These are phyloP conservation scores for Globisporangium apiculatum DNA, from an alignment of 352 stramenopile species.

Conservation along the genomic window DNA sequence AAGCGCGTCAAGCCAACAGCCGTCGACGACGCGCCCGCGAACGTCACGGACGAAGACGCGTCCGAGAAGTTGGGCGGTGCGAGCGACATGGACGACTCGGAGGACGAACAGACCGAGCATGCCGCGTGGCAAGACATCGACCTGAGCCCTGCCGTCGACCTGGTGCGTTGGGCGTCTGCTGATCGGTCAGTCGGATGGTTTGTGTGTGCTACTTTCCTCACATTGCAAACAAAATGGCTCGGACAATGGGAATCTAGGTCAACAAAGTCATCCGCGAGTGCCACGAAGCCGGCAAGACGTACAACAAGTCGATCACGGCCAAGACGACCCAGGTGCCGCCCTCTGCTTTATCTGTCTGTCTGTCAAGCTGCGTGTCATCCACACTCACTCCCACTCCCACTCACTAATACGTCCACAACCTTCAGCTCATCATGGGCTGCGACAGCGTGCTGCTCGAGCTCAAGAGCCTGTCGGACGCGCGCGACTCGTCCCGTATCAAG, in stretches of 20 bases:
- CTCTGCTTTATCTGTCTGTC: too few species aligned
- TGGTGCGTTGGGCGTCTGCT: constrained; percentile 26
- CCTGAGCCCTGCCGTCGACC: constrained; percentile 71
- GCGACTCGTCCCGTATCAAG: constrained; percentile 42
- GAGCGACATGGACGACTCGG: constrained; percentile 78
- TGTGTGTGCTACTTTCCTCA: background rate
- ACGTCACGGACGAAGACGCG: constrained; percentile 24
- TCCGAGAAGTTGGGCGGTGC: constrained; percentile 27
- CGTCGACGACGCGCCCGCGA: constrained; percentile 13
- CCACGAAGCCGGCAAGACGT: constrained; percentile 74
- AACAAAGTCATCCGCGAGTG: constrained; percentile 59
- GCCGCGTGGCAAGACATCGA: constrained; percentile 75
- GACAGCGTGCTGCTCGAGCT: constrained; percentile 69
- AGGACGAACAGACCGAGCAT: constrained; percentile 77
- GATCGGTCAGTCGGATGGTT: background rate
- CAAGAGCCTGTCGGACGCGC: constrained; percentile 57
- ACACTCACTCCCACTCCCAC: too few species aligned
- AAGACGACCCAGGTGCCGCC: constrained; percentile 46
- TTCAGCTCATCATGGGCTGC: constrained; percentile 51
- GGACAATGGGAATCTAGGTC: constrained; percentile 18
- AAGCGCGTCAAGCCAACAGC: background rate
- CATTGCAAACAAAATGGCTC: background rate
- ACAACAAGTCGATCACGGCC: constrained; percentile 80
- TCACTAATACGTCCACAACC: too few species aligned
- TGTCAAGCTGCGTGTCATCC: too few species aligned